Evolutionary conservation across 257 asterid species (phyloP), one percentile per base, ranked within the genome.

Genomic region (Solanum corneliomulleri): DNA sequence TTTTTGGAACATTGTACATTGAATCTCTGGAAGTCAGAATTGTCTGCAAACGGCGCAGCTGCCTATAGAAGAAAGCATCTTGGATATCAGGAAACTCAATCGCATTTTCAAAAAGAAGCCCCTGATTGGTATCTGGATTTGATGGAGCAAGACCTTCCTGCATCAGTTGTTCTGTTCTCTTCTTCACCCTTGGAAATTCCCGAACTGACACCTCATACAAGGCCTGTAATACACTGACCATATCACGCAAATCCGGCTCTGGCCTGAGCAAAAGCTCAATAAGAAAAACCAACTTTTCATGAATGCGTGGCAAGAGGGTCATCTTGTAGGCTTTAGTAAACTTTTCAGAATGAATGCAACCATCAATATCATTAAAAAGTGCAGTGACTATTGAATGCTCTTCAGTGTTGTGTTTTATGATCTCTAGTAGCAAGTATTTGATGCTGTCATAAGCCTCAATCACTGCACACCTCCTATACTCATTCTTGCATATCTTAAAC

Each of bases 381-480:
- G 89, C 96, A 11, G 93, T 91, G 64, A 90, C 92, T 37, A 96
- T 96, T 33, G 94, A 87, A 87, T 94, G 93, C 90, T 96, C 99
- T 29, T 92, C 95, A 0, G 97, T 89, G 42, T 87, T 97, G 45
- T 91, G 88, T 81, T 94, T 95, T 64, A 95, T 87, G 78, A 96
- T 92, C 91, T 91, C 94, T 42, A 92, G 95, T 83, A 96, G 94
- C 92, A 96, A 88, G 91, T 92, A 92, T 86, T 93, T 95, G 87
- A 94, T 78, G 93, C 98, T 93, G 86, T 94, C 98, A 85, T 94
- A 96, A 85, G 95, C 96, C 90, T 96, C 99, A 52, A 94, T 88
- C 80, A 94, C 98, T 8, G 98, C 99, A 89, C 99, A 95, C 15
- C 99, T 89, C 71, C 99, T 90, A 66, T 95, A 96, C 91, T 95